Evolutionary conservation across 768 basidiomycete species (phyloP), one percentile per base, ranked within the genome.

Genomic region (Rhodosporidiobolus sp.): DNA sequence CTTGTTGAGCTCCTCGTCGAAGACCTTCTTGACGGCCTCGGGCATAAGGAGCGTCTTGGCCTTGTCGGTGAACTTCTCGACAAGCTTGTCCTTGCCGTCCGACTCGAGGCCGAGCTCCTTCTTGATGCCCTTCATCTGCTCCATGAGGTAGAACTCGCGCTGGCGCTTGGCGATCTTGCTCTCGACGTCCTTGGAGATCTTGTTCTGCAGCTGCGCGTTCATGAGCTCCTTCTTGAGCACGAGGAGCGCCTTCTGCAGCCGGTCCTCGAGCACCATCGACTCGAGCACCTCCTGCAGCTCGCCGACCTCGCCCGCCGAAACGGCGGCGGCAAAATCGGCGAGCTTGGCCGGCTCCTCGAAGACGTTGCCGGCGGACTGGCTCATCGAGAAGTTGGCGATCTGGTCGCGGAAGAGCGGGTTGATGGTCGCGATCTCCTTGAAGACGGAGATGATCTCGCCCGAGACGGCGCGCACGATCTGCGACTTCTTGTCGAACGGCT

Each of bases 321-420:
- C 94, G 0, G 94, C 94, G 0, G 96, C 96, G 0, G 95, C 93
- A 75, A 98, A 95, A 80, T 99, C 96, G 0, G 94, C 95, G 34
- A 97, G 87, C 79, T 94, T 94, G 81, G 96, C 94, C 0, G 95
- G 95, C 79, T 97, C 94, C 79, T 97, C 94, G 77, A 98, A 97
- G 66, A 96, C 90, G 82, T 93, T 96, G 16, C 90, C 86, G 3
- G 93, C 90, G 66, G 92, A 87, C 80, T 95, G 92, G 80, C 90
- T 90, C 81, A 95, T 93, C 24, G 90, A 90, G 81, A 96, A 96
- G 80, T 92, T 93, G 73, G 94, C 93, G 76, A 97, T 95, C 80
- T 97, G 94, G 83, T 97, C 95, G 54, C 94, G 90, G 88, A 98
- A 97, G 75, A 97, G 87, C 3, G 94, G 94, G 81, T 96, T 95